Evolutionary conservation across 2,329 filamentous ascomycete genomes (phyloP), one percentile per base, ranked within the genome.

Genomic region (Verticillium nubilum): DNA sequence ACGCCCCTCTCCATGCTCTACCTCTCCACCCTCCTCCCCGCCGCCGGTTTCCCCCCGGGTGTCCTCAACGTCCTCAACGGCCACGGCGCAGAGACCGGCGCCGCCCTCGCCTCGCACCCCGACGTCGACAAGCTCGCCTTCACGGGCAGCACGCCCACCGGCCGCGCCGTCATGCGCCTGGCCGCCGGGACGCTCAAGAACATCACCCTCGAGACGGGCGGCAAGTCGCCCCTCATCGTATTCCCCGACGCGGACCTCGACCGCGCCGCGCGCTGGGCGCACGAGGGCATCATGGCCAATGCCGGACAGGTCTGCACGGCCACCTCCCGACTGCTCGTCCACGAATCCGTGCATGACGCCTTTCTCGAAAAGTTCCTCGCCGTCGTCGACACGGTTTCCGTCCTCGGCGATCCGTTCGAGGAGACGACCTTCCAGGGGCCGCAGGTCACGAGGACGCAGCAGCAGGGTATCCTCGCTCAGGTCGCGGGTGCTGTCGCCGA

Each of bases 41-140:
- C 90, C 66, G 87, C 87, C 25, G 88, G 89, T 0, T 91, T 91
- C 69, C 89, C 88, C 7, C 83, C 88, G 1, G 88, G 88, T 52
- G 88, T 92, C 5, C 74, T 91, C 64, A 91, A 91, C 70, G 80
- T 92, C 62, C 67, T 91, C 60, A 90, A 88, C 62, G 89, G 88
- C 1, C 77, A 83, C 61, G 88, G 88, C 13, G 76, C 78, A 42
- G 83, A 84, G 57, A 84, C 86, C 1, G 88, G 88, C 12, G 79
- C 85, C 3, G 86, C 87, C 1, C 77, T 91, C 19, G 86, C 84
- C 1, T 75, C 78, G 53, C 88, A 91, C 69, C 72, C 81, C 7
- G 80, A 80, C 29, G 81, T 91, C 27, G 85, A 89, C 68, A 91
- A 91, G 75, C 78, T 91, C 61, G 86, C 88, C 0, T 92, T 92